A percentile compares a stretch with the other conserved stretches of the same genome.
phyloP scores from a whole-genome alignment of 495 filamentous ascomycete genomes.

The Sabuloglossum arenarium region DNA sequence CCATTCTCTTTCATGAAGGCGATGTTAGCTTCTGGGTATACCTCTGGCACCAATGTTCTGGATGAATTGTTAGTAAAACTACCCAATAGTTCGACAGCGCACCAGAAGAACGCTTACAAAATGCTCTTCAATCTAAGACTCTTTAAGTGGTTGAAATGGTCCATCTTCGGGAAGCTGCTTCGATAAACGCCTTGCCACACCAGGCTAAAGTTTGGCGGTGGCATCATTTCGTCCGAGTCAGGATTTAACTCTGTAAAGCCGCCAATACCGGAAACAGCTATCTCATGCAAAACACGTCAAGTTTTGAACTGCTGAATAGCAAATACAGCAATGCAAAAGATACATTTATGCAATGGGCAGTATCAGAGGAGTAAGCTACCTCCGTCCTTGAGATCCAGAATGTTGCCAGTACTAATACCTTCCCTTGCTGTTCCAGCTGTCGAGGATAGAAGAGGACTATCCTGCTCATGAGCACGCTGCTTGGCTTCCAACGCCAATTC shows the following conservation, averaged over 20 bases:
- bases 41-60: conserved; percentile 58
- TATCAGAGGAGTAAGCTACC: background rate
- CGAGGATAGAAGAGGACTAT: background rate
- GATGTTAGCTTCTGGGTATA: conserved; percentile 32
- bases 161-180: conserved; percentile 46
- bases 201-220: conserved; percentile 44
- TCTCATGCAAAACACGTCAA: background rate
- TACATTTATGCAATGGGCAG: background rate
- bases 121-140: conserved; percentile 49
- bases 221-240: conserved; percentile 1
- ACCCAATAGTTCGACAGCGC: background rate
- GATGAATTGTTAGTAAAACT: conserved; percentile 10
- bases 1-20: conserved; percentile 36
- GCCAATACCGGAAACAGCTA: background rate
- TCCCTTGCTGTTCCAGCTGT: background rate
- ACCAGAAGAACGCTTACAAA: conserved; percentile 29
- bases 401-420: background rate
- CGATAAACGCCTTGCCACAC: conserved; percentile 50
- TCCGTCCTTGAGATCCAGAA: background rate
- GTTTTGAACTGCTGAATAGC: background rate
- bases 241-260: background rate
- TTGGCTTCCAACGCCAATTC: background rate
- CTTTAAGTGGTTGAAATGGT: conserved; percentile 43
- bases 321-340: background rate
- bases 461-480: background rate